A percentile compares a stretch with the other conserved stretches of the same genome.
These are phyloP conservation scores for Patellifolia procumbens DNA, from an alignment of 179 eudicot genomes.

Conservation along the genomic window DNA sequence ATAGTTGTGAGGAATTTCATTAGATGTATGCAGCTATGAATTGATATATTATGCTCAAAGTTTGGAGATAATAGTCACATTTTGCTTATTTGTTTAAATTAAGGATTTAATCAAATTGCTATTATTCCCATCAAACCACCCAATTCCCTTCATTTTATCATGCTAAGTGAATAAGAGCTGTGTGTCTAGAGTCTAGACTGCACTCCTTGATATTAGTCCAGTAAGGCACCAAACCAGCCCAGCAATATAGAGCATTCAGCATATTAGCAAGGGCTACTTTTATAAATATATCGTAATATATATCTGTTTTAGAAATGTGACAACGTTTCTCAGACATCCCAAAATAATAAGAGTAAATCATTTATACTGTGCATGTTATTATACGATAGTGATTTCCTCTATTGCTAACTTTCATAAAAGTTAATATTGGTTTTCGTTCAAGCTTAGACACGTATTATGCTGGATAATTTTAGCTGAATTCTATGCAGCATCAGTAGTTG, in stretches of 20 bases:
- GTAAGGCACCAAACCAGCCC: background rate
- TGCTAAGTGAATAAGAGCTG: background rate
- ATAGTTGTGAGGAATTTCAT: slow-evolving; percentile 26
- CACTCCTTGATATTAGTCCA: background rate
- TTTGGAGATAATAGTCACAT: background rate
- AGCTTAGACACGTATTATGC: no score
- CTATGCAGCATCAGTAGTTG: no score
- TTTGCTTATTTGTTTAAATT: background rate
- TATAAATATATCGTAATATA: background rate
- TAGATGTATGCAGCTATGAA: slow-evolving; percentile 2
- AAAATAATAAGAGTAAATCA: no score
- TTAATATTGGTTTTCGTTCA: no score
- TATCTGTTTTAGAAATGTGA: background rate
- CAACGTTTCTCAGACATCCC: background rate
- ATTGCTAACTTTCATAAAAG: no score
- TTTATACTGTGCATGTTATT: no score
- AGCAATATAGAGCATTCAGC: no score
- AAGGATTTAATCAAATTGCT: background rate
- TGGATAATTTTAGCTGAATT: no score
- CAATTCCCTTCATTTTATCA: background rate
- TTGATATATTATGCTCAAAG: background rate
- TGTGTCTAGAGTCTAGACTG: background rate
- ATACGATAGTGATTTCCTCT: background rate
- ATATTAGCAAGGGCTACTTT: background rate
- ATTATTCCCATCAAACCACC: background rate